Evolutionary conservation across 2,329 filamentous ascomycete species (phyloP).

Genomic region (Emydomyces testavorans): DNA sequence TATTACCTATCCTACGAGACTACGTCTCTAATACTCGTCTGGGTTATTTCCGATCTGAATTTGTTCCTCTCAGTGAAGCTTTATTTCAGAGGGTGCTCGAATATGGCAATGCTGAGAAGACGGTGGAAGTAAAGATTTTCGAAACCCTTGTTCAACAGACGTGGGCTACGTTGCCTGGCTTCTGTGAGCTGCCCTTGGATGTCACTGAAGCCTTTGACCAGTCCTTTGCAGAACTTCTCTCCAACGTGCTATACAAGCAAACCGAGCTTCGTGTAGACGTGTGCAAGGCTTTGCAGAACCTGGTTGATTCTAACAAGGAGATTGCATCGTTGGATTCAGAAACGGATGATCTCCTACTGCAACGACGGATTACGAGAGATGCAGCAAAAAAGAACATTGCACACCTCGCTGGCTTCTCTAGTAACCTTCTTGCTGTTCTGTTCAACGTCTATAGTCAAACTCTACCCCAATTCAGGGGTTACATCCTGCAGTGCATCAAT

Average conservation of each 20-base stretch:
- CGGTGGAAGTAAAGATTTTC: constrained; percentile 94
- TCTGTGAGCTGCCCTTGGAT: constrained; percentile 85
- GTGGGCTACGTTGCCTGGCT: constrained; percentile 87
- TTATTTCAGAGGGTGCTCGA: constrained; percentile 85
- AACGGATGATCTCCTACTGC: constrained; percentile 61
- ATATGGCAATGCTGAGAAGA: constrained; percentile 71
- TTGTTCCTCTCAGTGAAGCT: constrained; percentile 77
- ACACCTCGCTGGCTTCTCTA: constrained; percentile 67
- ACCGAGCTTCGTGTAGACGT: constrained; percentile 75
- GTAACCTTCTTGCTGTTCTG: constrained; percentile 87
- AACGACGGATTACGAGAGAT: constrained; percentile 64
- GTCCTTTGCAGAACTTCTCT: constrained; percentile 74
- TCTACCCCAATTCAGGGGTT: constrained; percentile 78
- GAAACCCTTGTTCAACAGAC: constrained; percentile 93
- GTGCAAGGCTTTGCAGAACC: constrained; percentile 70
- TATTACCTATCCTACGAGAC: constrained; percentile 82
- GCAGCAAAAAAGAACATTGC: constrained; percentile 67
- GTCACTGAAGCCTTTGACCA: constrained; percentile 68
- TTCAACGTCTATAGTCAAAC: constrained; percentile 99
- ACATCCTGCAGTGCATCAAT: constrained; percentile 89
- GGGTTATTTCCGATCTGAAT: constrained; percentile 69
- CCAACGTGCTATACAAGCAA: constrained; percentile 87
- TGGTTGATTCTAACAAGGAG: constrained; percentile 85
- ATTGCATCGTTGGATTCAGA: constrained; percentile 58
- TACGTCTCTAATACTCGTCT: constrained; percentile 81